Conservation (phyloP, 208 protist genomes). For the Vickermania ingenoplastis region DNA sequence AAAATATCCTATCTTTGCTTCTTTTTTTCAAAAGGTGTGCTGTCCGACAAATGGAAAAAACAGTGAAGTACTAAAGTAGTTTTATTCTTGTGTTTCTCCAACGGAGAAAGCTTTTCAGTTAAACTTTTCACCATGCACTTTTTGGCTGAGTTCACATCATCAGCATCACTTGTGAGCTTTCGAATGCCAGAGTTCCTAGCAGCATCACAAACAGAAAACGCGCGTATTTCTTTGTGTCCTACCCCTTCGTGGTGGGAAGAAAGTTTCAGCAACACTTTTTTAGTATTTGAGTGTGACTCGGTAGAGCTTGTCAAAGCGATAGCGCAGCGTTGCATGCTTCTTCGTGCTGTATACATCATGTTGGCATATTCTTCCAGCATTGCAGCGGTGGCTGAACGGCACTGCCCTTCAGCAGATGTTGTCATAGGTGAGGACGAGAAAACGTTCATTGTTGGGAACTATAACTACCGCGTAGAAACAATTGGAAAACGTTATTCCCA, state of each 20-base stretch:
- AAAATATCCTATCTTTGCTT: too few relatives aligned
- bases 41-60: too few relatives aligned
- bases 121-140: constrained; percentile 56
- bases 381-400: constrained; percentile 10
- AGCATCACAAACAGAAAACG: constrained; percentile 24
- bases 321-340: constrained; percentile 31
- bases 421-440: constrained; percentile 21
- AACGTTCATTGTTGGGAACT: constrained; percentile 15
- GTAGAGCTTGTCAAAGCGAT: constrained; percentile 10
- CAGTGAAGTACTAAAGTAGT: too few relatives aligned
- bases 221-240: constrained; percentile 21
- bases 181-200: constrained; percentile 40
- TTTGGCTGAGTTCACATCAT: constrained; percentile 64
- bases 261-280: constrained; percentile 20
- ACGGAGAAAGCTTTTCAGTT: too few relatives aligned
- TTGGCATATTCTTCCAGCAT: constrained; percentile 34
- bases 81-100: too few relatives aligned
- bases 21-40: too few relatives aligned
- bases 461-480: constrained; percentile 55
- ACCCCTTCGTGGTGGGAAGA: constrained; percentile 15
- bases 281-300: constrained; percentile 24
- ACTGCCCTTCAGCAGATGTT: not conserved
- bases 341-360: constrained; percentile 37
- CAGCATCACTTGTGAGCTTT: constrained; percentile 35
- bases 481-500: constrained; percentile 54